Conservation (phyloP, 2,329 filamentous ascomycete species). For the Bretziella fagacearum region DNA sequence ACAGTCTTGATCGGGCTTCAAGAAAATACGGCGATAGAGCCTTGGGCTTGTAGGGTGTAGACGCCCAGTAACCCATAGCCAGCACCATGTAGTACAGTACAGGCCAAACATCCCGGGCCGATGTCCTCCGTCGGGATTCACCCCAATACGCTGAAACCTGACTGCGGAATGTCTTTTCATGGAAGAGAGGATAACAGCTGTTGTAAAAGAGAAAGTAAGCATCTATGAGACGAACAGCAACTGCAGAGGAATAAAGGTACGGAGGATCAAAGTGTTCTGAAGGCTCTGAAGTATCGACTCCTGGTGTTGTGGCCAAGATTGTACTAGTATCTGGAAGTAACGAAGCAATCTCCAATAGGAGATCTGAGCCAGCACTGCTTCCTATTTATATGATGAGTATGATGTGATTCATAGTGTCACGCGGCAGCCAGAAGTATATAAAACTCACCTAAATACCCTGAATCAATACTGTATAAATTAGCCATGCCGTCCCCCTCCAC, state of each 20-base stretch:
- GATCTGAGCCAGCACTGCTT: conserved; percentile 19
- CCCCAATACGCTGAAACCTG: conserved; percentile 16
- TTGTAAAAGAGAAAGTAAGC: conserved; percentile 30
- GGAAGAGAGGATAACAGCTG: conserved; percentile 28
- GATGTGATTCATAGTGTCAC: neutral
- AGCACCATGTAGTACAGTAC: conserved; percentile 23
- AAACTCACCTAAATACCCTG: conserved; percentile 18
- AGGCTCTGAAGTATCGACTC: neutral
- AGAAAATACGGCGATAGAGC: conserved; percentile 19
- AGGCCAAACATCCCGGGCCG: conserved; percentile 18
- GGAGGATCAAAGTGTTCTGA: conserved; percentile 7
- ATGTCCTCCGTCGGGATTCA: conserved; percentile 8
- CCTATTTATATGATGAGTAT: conserved; percentile 13
- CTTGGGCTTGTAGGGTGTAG: conserved; percentile 17
- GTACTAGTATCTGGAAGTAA: conserved; percentile 5
- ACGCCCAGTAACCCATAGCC: conserved; percentile 23
- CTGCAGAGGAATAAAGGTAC: conserved; percentile 11
- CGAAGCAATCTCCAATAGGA: conserved; percentile 18
- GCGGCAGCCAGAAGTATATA: neutral
- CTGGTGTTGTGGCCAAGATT: neutral
- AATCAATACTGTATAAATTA: conserved; percentile 16
- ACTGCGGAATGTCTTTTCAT: conserved; percentile 29
- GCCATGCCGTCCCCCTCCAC: conserved; percentile 19
- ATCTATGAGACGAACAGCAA: conserved; percentile 21
- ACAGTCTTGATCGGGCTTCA: conserved; percentile 22